Conservation (phyloP, 2,329 filamentous ascomycete species). For the Diaporthe citrichinensis region DNA sequence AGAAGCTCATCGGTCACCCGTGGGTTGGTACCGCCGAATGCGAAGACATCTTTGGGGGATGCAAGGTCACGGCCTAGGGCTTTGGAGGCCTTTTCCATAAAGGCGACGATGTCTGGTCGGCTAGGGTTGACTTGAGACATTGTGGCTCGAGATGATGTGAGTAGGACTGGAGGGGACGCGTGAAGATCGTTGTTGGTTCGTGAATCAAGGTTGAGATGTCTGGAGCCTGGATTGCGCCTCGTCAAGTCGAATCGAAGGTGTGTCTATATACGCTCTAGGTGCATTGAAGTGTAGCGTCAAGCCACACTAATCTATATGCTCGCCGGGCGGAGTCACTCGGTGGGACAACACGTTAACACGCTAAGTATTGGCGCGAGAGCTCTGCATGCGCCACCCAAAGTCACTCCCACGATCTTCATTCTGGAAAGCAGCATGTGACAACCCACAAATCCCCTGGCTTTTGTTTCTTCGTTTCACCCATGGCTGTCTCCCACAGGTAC, state of each 20-base stretch:
- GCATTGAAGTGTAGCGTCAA: background rate
- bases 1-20: conserved; percentile 42
- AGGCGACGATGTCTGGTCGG: conserved; percentile 47
- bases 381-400: background rate
- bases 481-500: no score
- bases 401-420: background rate
- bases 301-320: background rate
- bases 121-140: conserved; percentile 44
- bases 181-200: background rate
- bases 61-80: conserved; percentile 44
- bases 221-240: background rate
- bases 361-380: background rate
- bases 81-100: conserved; percentile 46
- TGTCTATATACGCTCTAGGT: background rate
- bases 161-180: background rate
- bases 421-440: background rate
- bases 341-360: background rate
- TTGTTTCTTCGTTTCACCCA: no score
- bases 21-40: conserved; percentile 45
- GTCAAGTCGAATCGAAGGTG: background rate
- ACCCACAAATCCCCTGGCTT: background rate
- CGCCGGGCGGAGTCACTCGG: conserved; percentile 17
- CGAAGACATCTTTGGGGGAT: conserved; percentile 48
- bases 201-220: background rate
- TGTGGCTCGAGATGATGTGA: background rate